A percentile compares a stretch with the other conserved stretches of the same genome.
Evolutionary conservation across 345 rosid species (phyloP).

Genomic region (Physaria fendleri): DNA sequence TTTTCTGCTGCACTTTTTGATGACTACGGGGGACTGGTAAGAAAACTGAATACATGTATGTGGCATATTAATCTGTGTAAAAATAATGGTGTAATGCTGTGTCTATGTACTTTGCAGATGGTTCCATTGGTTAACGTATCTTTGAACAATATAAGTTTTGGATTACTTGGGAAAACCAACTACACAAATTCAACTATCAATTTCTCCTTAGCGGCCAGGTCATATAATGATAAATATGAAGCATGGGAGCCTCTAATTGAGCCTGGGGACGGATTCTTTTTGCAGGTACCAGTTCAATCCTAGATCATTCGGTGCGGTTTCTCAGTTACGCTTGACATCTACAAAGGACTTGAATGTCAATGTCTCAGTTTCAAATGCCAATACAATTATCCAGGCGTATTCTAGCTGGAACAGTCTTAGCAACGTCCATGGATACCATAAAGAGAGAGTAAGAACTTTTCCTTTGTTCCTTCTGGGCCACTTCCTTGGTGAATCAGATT

Average conservation of each 20-base stretch:
- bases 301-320: constrained; percentile 65
- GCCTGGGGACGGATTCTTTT: constrained; percentile 68
- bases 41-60: constrained; percentile 15
- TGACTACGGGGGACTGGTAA: constrained; percentile 96
- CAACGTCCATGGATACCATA: constrained; percentile 42
- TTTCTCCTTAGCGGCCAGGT: constrained; percentile 81
- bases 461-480: constrained; percentile 1
- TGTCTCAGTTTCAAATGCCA: constrained; percentile 72
- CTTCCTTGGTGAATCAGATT: background rate
- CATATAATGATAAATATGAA: constrained; percentile 88
- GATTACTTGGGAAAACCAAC: constrained; percentile 60
- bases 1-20: constrained; percentile 91
- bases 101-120: constrained; percentile 54
- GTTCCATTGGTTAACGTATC: constrained; percentile 86
- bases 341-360: constrained; percentile 78
- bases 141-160: constrained; percentile 63
- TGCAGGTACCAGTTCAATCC: constrained; percentile 81
- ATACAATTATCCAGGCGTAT: constrained; percentile 94
- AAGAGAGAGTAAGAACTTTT: constrained; percentile 39
- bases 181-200: constrained; percentile 60
- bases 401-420: constrained; percentile 90
- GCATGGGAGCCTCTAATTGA: constrained; percentile 96
- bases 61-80: background rate
- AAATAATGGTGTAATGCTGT: constrained; percentile 17
- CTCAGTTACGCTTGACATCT: constrained; percentile 75